Base-by-base conservation (phyloP, 176 grass and related monocot species). In the Alloteropsis semialata region DNA sequence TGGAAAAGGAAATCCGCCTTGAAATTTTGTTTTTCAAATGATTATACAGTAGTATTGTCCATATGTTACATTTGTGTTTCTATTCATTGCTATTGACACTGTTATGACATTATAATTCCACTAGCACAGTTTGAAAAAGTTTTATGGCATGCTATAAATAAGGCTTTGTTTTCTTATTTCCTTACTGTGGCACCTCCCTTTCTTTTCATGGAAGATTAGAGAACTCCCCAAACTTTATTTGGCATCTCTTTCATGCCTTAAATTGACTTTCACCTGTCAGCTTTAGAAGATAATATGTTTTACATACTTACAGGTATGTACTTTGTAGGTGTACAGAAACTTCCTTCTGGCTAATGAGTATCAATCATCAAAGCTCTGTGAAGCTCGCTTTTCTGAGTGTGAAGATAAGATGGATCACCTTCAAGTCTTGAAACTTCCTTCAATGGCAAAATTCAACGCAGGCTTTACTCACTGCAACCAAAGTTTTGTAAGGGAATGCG, bases 321-420 rank as follows among this genome's bases (percentile, higher is more conserved):
- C 48, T 85, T 90, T 93, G 81, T 87, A 99, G 96, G 89, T 99
- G 80, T 92, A 90, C 83, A 96, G 77, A 88, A 99, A 90, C 80
- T 81, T 96, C 34, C 69, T 96, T 88, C 68, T 99, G 74, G 76
- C 91, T 38, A 99, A 99, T 78, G 93, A 96, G 79, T 99, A 96
- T 77, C 96, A 99, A 71, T 99, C 96, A 0, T 93, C 91, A 88
- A 99, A 94, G 80, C 80, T 99, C 27, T 99, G 96, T 77, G 96
- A 99, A 87, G 91, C 89, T 67, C 85, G 89, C 27, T 99, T 93
- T 33, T 91, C 91, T 6, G 86, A 99, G 22, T 99, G 96, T 62
- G 96, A 99, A 87, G 96, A 99, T 82, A 91, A 90, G 91, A 99
- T 99, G 96, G 96, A 96, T 64, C 82, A 93, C 38, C 92, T 96